These are phyloP conservation scores for Mycena sp. DNA, from an alignment of 1,284 basidiomycete species.

Conservation along the genomic window DNA sequence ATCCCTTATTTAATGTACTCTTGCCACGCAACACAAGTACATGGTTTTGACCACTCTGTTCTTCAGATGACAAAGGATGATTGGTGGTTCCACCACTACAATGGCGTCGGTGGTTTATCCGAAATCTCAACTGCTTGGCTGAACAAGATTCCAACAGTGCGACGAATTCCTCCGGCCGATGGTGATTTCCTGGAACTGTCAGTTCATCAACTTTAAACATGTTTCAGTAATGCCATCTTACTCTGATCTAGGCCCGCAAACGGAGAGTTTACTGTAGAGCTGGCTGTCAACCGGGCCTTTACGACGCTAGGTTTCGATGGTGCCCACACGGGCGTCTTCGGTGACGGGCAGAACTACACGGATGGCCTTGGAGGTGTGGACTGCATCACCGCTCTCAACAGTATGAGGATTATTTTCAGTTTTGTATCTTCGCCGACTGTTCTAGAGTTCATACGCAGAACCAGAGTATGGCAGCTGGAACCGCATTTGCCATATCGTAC, in stretches of 20 bases:
- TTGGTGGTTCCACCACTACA: constrained; percentile 53
- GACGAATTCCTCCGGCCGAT: constrained; percentile 53
- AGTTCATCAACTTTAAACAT: not conserved
- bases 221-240: not conserved
- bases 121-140: not conserved
- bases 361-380: constrained; percentile 37
- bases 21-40: not conserved
- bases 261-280: constrained; percentile 51
- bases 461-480: constrained; percentile 54
- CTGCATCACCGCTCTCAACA: constrained; percentile 50
- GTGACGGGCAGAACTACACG: constrained; percentile 48
- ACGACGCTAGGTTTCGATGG: constrained; percentile 52
- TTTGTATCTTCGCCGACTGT: not conserved
- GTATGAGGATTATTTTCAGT: constrained; percentile 36
- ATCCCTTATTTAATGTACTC: constrained; percentile 45
- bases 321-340: constrained; percentile 44
- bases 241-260: constrained; percentile 48
- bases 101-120: constrained; percentile 40
- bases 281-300: constrained; percentile 54
- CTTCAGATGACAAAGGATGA: constrained; percentile 43
- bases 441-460: constrained; percentile 52
- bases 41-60: not conserved
- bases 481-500: constrained; percentile 56
- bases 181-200: constrained; percentile 55
- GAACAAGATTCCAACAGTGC: constrained; percentile 15